Percentiles rank a stretch among this genome's conserved stretches.
These are phyloP conservation scores for Tolypocladium ovalisporum DNA, from an alignment of 2,329 filamentous ascomycete genomes.

Conservation along the genomic window DNA sequence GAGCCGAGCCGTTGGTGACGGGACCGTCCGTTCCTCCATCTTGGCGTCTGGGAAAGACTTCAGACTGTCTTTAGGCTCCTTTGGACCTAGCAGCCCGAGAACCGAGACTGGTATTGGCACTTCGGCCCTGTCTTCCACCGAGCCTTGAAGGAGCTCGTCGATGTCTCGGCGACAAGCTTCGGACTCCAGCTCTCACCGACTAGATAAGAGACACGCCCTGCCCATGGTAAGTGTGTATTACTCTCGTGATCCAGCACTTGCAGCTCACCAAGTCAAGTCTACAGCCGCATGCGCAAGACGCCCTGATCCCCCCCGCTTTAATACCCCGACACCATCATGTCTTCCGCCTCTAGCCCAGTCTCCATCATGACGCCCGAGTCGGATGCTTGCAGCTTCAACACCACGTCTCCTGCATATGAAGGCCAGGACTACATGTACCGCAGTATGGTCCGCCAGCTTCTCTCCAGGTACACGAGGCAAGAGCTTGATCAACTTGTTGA, in stretches of 20 bases:
- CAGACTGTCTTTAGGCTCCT: too few relatives aligned
- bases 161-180: background rate
- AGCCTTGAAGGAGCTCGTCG: background rate
- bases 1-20: background rate
- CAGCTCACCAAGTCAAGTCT: background rate
- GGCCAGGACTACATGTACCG: conserved; percentile 2
- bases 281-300: background rate
- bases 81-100: background rate
- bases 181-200: background rate
- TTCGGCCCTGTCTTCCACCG: background rate
- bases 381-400: conserved; percentile 4
- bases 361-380: conserved; percentile 9
- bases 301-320: background rate
- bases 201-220: background rate
- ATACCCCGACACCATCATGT: conserved; percentile 3
- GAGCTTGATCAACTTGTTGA: conserved; percentile 6
- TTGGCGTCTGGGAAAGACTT: background rate
- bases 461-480: conserved; percentile 4
- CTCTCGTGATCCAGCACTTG: background rate
- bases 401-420: conserved; percentile 2
- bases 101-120: background rate
- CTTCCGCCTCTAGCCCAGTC: conserved; percentile 6
- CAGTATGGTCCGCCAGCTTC: conserved; percentile 3
- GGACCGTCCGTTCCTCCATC: background rate
- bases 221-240: background rate